Conservation (phyloP, 192 early-diverging fungal species). For the Podila verticillata region DNA sequence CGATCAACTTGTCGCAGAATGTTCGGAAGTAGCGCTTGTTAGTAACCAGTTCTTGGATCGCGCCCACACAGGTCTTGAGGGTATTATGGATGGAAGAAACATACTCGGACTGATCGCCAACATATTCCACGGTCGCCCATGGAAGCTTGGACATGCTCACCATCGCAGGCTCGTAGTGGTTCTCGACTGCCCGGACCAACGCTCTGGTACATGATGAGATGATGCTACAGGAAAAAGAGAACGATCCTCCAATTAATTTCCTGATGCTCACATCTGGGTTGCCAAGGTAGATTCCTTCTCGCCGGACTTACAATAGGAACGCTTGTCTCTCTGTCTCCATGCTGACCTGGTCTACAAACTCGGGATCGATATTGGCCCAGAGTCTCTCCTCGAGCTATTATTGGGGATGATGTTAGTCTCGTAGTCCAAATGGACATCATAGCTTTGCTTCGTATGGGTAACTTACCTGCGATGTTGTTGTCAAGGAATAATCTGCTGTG, state of each 20-base stretch:
- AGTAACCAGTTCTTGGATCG: conserved; percentile 71
- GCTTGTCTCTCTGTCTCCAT: conserved; percentile 81
- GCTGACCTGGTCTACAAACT: conserved; percentile 73
- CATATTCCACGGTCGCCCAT: conserved; percentile 85
- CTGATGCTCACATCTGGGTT: not conserved
- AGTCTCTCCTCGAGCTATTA: conserved; percentile 89
- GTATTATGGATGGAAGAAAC: conserved; percentile 73
- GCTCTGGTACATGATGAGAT: conserved; percentile 72
- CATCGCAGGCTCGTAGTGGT: conserved; percentile 74
- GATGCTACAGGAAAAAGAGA: conserved; percentile 47
- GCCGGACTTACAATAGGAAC: conserved; percentile 72
- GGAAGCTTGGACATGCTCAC: conserved; percentile 76
- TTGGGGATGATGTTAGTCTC: not conserved
- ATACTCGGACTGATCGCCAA: conserved; percentile 95
- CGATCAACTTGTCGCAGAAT: conserved; percentile 93
- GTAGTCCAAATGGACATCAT: not conserved
- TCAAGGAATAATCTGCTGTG: conserved; percentile 94
- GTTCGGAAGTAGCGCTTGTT: conserved; percentile 82
- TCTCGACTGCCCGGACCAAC: conserved; percentile 75
- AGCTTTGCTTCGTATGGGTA: not conserved
- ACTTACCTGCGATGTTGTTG: conserved; percentile 78
- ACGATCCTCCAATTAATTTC: not conserved
- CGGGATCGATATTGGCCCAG: conserved; percentile 80
- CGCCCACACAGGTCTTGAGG: conserved; percentile 63
- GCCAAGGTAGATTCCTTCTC: conserved; percentile 12